Evolutionary conservation across 768 basidiomycete species (phyloP).

Genomic region (Boletales sp.): DNA sequence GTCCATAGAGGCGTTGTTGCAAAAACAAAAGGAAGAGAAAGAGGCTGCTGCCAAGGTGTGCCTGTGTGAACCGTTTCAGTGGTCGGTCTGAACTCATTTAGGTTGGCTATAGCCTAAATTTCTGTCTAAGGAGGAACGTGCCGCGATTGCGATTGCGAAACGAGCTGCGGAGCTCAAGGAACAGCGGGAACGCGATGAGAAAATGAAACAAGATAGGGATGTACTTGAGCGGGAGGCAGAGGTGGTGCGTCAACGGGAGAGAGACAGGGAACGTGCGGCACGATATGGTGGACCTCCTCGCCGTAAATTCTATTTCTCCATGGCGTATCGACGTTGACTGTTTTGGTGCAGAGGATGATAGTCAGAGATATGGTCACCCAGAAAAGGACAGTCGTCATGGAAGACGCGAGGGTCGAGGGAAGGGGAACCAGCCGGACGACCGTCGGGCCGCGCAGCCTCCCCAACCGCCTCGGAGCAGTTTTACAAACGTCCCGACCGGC

Average conservation of each 20-base stretch:
- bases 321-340: conserved; percentile 4
- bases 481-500: conserved; percentile 75
- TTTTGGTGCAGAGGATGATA: conserved; percentile 42
- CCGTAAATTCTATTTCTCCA: conserved; percentile 18
- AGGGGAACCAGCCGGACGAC: conserved; percentile 35
- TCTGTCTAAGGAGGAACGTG: conserved; percentile 88
- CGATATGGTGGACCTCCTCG: conserved; percentile 40
- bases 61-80: not conserved
- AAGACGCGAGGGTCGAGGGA: conserved; percentile 38
- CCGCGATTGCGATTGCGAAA: conserved; percentile 82
- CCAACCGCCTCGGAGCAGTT: conserved; percentile 41
- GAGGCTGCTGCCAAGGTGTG: conserved; percentile 85
- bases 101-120: conserved; percentile 74
- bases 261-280: conserved; percentile 31
- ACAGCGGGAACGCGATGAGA: conserved; percentile 65
- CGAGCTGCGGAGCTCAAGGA: conserved; percentile 79
- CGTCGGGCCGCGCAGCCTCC: conserved; percentile 31
- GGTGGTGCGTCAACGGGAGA: conserved; percentile 52
- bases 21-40: conserved; percentile 84
- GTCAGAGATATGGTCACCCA: conserved; percentile 41
- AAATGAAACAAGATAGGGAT: conserved; percentile 57
- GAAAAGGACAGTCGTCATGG: conserved; percentile 47
- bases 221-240: conserved; percentile 74
- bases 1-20: conserved; percentile 83
- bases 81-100: not conserved